A percentile compares a stretch with the other conserved stretches of the same genome.
Conservation (phyloP, 352 stramenopile species). For the Globisporangium iwayamae region DNA sequence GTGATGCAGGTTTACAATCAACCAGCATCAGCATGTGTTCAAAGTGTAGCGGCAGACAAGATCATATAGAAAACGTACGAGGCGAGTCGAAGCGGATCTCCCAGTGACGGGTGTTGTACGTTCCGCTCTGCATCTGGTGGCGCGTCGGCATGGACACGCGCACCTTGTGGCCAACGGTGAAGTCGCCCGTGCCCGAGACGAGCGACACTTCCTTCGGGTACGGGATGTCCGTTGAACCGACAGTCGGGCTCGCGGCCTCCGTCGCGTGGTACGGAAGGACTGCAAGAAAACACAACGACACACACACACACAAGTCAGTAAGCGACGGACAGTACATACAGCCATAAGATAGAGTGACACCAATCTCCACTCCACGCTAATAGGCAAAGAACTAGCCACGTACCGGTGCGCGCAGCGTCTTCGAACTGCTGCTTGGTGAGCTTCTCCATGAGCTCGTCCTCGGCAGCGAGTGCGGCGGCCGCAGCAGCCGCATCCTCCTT, state of each 20-base stretch:
- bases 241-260: conserved; percentile 35
- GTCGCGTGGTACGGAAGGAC: conserved; percentile 67
- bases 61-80: conserved; percentile 16
- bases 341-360: background rate
- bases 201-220: conserved; percentile 62
- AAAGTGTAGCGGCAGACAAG: background rate
- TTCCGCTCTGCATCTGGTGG: conserved; percentile 86
- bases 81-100: conserved; percentile 75
- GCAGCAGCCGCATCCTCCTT: conserved; percentile 27
- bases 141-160: conserved; percentile 71
- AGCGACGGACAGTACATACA: background rate
- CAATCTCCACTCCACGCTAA: background rate
- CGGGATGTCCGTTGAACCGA: conserved; percentile 51
- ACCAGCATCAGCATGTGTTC: background rate
- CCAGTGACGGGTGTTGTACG: conserved; percentile 81
- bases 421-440: conserved; percentile 39
- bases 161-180: conserved; percentile 60
- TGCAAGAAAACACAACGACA: conserved; percentile 10
- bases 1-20: background rate
- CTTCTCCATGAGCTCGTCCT: conserved; percentile 45
- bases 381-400: conserved; percentile 1
- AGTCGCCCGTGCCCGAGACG: conserved; percentile 62
- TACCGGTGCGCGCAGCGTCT: conserved; percentile 54
- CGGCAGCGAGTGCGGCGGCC: conserved; percentile 27
- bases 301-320: background rate